phyloP scores from a whole-genome alignment of 768 basidiomycete genomes.

The Fomitopsis serialis region DNA sequence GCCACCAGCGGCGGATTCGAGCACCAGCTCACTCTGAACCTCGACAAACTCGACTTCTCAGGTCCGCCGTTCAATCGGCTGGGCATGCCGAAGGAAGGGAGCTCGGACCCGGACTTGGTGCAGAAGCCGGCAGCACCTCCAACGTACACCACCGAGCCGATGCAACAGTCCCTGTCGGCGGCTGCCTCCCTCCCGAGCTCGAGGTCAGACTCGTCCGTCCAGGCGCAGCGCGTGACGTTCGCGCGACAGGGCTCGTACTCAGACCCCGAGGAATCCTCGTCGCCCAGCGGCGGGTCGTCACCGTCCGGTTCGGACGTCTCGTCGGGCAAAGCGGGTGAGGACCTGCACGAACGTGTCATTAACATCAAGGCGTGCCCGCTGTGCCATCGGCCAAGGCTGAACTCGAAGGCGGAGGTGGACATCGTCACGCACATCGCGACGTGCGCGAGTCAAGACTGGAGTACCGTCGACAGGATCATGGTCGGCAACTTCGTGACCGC shows the following conservation, averaged over 20 bases:
- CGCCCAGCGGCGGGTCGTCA: constrained; percentile 11
- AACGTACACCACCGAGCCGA: constrained; percentile 39
- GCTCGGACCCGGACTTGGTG: constrained; percentile 6
- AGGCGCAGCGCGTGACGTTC: constrained; percentile 5
- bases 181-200: constrained; percentile 13
- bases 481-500: constrained; percentile 94
- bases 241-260: constrained; percentile 36
- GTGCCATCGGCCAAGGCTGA: constrained; percentile 84
- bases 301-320: constrained; percentile 4
- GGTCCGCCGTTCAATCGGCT: constrained; percentile 39
- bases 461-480: constrained; percentile 79
- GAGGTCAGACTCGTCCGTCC: constrained; percentile 16
- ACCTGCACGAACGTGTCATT: constrained; percentile 69
- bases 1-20: constrained; percentile 34
- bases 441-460: constrained; percentile 93
- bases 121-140: constrained; percentile 12
- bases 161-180: constrained; percentile 36
- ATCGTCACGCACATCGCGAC: constrained; percentile 97
- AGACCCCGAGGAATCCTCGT: constrained; percentile 32
- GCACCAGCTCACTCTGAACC: constrained; percentile 26
- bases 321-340: constrained; percentile 7
- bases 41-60: constrained; percentile 59
- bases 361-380: constrained; percentile 93
- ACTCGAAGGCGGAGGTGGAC: constrained; percentile 85
- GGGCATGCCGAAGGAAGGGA: constrained; percentile 4